Percentiles rank a stretch among this genome's conserved stretches.
Evolutionary conservation across 345 rosid species (phyloP).

Genomic region (Psidium guajava): DNA sequence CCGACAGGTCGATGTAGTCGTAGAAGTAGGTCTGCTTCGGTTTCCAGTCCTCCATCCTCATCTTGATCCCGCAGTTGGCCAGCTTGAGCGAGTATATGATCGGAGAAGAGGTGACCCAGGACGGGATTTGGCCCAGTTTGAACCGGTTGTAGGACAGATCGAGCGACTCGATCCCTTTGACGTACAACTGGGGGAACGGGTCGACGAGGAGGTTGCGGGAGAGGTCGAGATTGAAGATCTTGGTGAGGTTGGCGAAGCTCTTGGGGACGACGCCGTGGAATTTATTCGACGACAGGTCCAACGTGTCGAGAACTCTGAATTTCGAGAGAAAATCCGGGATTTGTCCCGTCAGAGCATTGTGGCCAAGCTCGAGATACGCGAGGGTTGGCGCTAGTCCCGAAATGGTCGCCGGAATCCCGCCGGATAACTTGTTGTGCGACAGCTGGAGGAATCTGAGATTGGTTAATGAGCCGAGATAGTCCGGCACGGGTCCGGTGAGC

Average conservation of each 20-base stretch:
- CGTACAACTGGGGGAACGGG: slow-evolving; percentile 62
- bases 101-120: slow-evolving; percentile 65
- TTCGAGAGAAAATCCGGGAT: slow-evolving; percentile 53
- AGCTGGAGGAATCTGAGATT: slow-evolving; percentile 30
- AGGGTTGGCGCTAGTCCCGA: slow-evolving; percentile 34
- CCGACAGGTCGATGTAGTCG: slow-evolving; percentile 60
- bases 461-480: slow-evolving; percentile 31
- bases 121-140: slow-evolving; percentile 48
- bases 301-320: slow-evolving; percentile 47
- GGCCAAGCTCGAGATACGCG: slow-evolving; percentile 41
- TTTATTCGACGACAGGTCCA: slow-evolving; percentile 49
- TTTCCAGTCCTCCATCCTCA: slow-evolving; percentile 41
- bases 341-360: slow-evolving; percentile 39
- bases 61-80: slow-evolving; percentile 59
- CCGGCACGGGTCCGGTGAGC: slow-evolving; percentile 50
- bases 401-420: slow-evolving; percentile 42
- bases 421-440: slow-evolving; percentile 45
- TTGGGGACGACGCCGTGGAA: slow-evolving; percentile 42
- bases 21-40: slow-evolving; percentile 60
- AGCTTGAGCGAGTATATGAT: slow-evolving; percentile 65
- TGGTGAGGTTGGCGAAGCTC: slow-evolving; percentile 56
- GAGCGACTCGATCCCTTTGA: slow-evolving; percentile 69
- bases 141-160: slow-evolving; percentile 56
- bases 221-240: slow-evolving; percentile 68
- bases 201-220: slow-evolving; percentile 44